Conservation (phyloP, 768 basidiomycete genomes). For the Neoboletus magnificus region DNA sequence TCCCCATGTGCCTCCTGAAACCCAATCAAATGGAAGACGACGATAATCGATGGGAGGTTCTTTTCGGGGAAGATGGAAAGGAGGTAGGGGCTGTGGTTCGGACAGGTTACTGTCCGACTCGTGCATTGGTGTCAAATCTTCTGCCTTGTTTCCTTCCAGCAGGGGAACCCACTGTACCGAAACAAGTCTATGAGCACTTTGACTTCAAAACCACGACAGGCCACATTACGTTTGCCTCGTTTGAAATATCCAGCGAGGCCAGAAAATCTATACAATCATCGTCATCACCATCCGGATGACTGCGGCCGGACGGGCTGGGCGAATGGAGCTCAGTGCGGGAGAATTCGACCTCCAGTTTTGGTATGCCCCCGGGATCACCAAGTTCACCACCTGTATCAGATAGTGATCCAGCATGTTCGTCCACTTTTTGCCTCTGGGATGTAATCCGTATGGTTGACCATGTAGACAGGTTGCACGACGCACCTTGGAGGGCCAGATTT, state of each 20-base stretch:
- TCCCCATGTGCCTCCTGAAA: slow-evolving; percentile 18
- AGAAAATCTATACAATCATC: slow-evolving; percentile 22
- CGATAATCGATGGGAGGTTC: slow-evolving; percentile 17
- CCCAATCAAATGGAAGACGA: slow-evolving; percentile 19
- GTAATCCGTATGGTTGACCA: background rate
- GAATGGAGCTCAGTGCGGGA: slow-evolving; percentile 2
- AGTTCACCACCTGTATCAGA: background rate
- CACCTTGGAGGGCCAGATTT: slow-evolving; percentile 21
- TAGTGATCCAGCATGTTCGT: background rate
- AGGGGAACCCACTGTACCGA: slow-evolving; percentile 24
- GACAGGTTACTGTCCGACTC: background rate
- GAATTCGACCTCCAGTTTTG: slow-evolving; percentile 4
- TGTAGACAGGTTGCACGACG: background rate
- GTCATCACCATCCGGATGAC: slow-evolving; percentile 12
- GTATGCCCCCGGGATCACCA: background rate
- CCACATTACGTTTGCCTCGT: slow-evolving; percentile 27
- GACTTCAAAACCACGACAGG: background rate
- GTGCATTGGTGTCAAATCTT: slow-evolving; percentile 25
- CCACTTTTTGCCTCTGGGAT: slow-evolving; percentile 22
- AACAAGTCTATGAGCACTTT: slow-evolving; percentile 1
- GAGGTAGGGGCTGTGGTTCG: background rate
- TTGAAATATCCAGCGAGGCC: slow-evolving; percentile 30
- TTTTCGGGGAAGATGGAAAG: slow-evolving; percentile 13
- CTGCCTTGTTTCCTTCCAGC: slow-evolving; percentile 30
- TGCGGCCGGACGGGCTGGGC: background rate